A percentile compares a stretch with the other conserved stretches of the same genome.
These are phyloP conservation scores for Termitomyces sp. DNA, from an alignment of 768 basidiomycete species.

Conservation along the genomic window DNA sequence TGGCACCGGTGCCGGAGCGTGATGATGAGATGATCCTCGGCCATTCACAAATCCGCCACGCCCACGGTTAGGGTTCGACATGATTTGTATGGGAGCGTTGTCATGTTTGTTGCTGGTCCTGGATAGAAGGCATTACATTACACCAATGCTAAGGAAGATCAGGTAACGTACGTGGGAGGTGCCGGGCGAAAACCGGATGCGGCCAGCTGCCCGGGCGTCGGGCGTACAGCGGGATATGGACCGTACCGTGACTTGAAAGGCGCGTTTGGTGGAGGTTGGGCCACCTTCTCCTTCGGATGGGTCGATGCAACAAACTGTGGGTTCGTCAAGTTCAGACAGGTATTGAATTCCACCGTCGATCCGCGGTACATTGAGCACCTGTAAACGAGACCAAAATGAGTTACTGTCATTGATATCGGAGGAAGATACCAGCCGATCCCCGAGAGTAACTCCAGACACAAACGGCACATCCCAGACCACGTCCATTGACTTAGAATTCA, in stretches of 20 bases:
- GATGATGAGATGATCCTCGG: conserved; percentile 22
- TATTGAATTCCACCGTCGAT: conserved; percentile 78
- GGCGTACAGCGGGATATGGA: conserved; percentile 55
- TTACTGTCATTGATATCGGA: too few relatives aligned
- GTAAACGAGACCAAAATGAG: background rate
- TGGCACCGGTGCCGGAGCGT: background rate
- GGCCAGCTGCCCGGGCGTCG: conserved; percentile 44
- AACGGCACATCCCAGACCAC: conserved; percentile 96
- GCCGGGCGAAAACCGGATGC: conserved; percentile 66
- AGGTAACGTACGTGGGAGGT: conserved; percentile 26
- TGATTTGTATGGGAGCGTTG: conserved; percentile 52
- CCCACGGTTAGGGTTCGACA: conserved; percentile 69
- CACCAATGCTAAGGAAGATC: background rate
- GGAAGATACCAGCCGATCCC: conserved; percentile 54
- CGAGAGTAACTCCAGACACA: conserved; percentile 85
- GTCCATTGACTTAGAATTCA: conserved; percentile 86
- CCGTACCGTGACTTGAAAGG: conserved; percentile 69
- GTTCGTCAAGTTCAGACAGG: conserved; percentile 83
- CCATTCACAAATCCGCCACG: conserved; percentile 28
- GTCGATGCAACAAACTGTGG: conserved; percentile 83
- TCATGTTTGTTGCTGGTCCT: conserved; percentile 11
- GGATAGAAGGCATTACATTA: background rate
- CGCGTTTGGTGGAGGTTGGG: conserved; percentile 38
- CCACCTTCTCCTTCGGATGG: conserved; percentile 41
- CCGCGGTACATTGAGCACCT: conserved; percentile 94